Evolutionary conservation across 2,329 filamentous ascomycete genomes (phyloP).

Genomic region (Neofusicoccum parvum): DNA sequence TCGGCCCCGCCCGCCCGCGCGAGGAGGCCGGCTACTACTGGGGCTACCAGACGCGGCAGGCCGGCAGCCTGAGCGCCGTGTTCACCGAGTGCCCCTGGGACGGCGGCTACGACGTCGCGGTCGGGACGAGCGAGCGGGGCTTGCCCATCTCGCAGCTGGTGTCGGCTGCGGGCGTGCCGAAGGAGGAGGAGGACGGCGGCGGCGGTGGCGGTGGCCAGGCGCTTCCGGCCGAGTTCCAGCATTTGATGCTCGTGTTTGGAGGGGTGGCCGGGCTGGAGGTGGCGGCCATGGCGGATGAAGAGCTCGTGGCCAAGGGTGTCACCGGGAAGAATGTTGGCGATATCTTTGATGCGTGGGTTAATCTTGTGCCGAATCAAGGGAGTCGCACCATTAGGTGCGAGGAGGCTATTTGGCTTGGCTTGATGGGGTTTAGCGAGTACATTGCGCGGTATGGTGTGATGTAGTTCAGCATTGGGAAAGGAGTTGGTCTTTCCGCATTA

Average conservation of each 20-base stretch:
- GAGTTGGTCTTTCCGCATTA: not conserved
- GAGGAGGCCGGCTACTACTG: slow-evolving; percentile 82
- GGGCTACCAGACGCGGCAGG: slow-evolving; percentile 74
- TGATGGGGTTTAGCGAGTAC: slow-evolving; percentile 63
- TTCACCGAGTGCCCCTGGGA: slow-evolving; percentile 77
- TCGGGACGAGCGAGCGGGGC: slow-evolving; percentile 82
- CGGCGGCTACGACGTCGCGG: slow-evolving; percentile 77
- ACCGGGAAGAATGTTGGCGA: slow-evolving; percentile 65
- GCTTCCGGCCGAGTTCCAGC: slow-evolving; percentile 57
- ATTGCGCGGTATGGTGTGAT: slow-evolving; percentile 21
- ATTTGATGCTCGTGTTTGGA: slow-evolving; percentile 78
- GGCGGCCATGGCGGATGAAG: slow-evolving; percentile 65
- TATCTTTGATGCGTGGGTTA: slow-evolving; percentile 82
- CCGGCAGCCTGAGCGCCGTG: slow-evolving; percentile 67
- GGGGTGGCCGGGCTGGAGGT: slow-evolving; percentile 79
- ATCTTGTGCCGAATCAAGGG: slow-evolving; percentile 77
- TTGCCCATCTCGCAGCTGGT: slow-evolving; percentile 45
- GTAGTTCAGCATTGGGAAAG: not conserved
- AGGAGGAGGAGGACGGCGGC: not conserved
- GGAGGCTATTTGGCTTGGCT: slow-evolving; percentile 76
- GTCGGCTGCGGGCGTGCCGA: slow-evolving; percentile 20
- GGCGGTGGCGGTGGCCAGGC: not conserved
- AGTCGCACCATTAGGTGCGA: slow-evolving; percentile 82
- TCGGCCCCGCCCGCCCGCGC: slow-evolving; percentile 69
- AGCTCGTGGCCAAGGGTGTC: slow-evolving; percentile 64